phyloP scores from a whole-genome alignment of 345 rosid genomes.

The Theobroma cacao region DNA sequence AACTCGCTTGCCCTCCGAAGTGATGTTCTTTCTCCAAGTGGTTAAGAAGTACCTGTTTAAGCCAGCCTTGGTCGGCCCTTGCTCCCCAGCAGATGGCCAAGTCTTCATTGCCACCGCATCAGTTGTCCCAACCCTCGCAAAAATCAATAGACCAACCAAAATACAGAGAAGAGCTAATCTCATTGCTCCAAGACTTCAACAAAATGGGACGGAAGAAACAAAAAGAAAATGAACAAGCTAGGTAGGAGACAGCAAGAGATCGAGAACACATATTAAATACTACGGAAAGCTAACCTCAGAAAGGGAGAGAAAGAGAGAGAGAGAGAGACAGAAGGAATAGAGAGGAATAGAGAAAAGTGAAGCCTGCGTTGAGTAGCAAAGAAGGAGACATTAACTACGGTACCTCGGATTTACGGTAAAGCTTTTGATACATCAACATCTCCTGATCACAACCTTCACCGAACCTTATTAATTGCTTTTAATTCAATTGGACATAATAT shows the following conservation, averaged over 20 bases:
- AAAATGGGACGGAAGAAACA: not conserved
- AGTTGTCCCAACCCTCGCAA: not conserved
- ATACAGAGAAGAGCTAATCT: conserved; percentile 19
- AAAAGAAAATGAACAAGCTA: not conserved
- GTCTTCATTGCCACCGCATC: conserved; percentile 16
- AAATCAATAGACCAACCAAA: conserved; percentile 11
- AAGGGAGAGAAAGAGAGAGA: not conserved
- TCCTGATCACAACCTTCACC: conserved; percentile 26
- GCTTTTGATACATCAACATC: conserved; percentile 13
- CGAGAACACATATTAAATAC: not conserved
- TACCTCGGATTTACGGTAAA: conserved; percentile 21
- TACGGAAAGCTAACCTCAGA: not conserved
- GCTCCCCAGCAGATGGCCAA: not conserved
- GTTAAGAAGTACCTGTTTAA: conserved; percentile 8
- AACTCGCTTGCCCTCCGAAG: conserved; percentile 23
- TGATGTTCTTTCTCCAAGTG: not conserved
- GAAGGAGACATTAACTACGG: conserved; percentile 17
- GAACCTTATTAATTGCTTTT: conserved; percentile 26
- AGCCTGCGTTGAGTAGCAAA: not conserved
- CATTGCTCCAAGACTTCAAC: conserved; percentile 15
- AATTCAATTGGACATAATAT: not conserved
- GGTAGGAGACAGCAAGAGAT: not conserved
- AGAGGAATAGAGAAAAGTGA: not conserved
- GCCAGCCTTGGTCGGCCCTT: not conserved
- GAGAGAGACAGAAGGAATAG: conserved; percentile 29